Conservation (phyloP, 2,329 filamentous ascomycete species). For the Paraphaeosphaeria minitans region DNA sequence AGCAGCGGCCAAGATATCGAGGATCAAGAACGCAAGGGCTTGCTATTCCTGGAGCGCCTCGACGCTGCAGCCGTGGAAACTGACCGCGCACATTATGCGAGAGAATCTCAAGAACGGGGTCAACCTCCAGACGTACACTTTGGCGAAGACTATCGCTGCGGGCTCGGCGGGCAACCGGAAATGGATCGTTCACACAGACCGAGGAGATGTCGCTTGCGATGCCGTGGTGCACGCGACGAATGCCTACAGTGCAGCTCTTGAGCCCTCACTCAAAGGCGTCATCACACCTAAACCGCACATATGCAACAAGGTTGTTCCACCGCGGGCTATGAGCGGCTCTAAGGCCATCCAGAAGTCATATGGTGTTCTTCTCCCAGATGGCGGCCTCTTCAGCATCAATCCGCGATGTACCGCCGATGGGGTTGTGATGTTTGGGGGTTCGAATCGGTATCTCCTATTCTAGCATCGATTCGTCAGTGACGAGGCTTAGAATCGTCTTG, state of each 20-base stretch:
- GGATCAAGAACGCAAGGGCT: conserved; percentile 29
- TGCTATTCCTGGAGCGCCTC: conserved; percentile 34
- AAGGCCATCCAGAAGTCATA: conserved; percentile 39
- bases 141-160: conserved; percentile 18
- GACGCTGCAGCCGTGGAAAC: conserved; percentile 35
- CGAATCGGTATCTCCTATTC: conserved; percentile 21
- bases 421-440: conserved; percentile 41
- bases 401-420: conserved; percentile 38
- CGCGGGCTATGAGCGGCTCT: conserved; percentile 23
- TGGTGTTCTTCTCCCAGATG: conserved; percentile 35
- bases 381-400: conserved; percentile 41
- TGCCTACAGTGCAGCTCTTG: conserved; percentile 33
- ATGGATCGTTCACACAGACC: conserved; percentile 27
- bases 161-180: conserved; percentile 10
- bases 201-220: conserved; percentile 26
- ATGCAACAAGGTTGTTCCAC: conserved; percentile 32
- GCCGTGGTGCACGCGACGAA: conserved; percentile 32
- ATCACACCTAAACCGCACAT: conserved; percentile 38
- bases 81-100: conserved; percentile 36
- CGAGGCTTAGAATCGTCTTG: not conserved
- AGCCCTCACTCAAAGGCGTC: conserved; percentile 25
- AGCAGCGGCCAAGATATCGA: conserved; percentile 20
- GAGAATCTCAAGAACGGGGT: conserved; percentile 22
- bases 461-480: not conserved
- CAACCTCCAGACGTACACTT: conserved; percentile 31